A percentile compares a stretch with the other conserved stretches of the same genome.
These are phyloP conservation scores for Aspergillus fijiensis DNA, from an alignment of 2,329 filamentous ascomycete species.

Conservation along the genomic window DNA sequence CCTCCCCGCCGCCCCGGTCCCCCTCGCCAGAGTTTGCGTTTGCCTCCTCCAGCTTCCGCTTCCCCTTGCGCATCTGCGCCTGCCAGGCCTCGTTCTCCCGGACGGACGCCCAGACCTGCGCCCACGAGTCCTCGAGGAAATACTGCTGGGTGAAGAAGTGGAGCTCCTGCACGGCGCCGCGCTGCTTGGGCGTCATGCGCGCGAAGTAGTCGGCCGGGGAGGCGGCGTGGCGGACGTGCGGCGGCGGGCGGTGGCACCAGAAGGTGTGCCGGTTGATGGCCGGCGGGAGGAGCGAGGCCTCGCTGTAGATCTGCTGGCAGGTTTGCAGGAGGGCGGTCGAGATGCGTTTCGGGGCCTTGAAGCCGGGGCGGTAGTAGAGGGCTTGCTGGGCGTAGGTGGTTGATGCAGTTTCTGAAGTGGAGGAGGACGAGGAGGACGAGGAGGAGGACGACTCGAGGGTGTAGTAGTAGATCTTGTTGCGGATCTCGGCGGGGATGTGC, in stretches of 20 bases:
- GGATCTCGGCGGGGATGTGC: slow-evolving; percentile 52
- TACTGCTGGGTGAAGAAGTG: slow-evolving; percentile 2
- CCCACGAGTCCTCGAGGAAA: not conserved
- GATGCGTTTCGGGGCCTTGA: slow-evolving; percentile 38
- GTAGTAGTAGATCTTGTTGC: slow-evolving; percentile 49
- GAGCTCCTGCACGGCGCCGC: not conserved
- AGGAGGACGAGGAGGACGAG: slow-evolving; percentile 30
- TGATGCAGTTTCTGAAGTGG: slow-evolving; percentile 29
- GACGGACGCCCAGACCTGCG: not conserved
- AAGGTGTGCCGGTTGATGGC: slow-evolving; percentile 41
- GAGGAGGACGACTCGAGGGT: slow-evolving; percentile 38
- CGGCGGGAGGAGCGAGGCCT: slow-evolving; percentile 48
- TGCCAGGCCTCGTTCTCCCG: not conserved
- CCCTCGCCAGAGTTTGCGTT: too few species aligned
- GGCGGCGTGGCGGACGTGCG: slow-evolving; percentile 30
- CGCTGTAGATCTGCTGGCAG: slow-evolving; percentile 45
- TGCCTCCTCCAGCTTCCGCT: not conserved
- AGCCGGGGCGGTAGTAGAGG: slow-evolving; percentile 45
- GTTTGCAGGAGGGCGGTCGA: slow-evolving; percentile 44
- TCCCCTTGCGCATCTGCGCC: not conserved
- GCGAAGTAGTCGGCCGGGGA: not conserved
- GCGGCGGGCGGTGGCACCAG: slow-evolving; percentile 33
- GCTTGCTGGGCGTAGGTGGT: slow-evolving; percentile 31
- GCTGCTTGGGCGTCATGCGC: not conserved
- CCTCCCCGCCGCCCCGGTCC: too few species aligned